phyloP scores from a whole-genome alignment of 495 filamentous ascomycete species.

The Wilcoxina mikolae region DNA sequence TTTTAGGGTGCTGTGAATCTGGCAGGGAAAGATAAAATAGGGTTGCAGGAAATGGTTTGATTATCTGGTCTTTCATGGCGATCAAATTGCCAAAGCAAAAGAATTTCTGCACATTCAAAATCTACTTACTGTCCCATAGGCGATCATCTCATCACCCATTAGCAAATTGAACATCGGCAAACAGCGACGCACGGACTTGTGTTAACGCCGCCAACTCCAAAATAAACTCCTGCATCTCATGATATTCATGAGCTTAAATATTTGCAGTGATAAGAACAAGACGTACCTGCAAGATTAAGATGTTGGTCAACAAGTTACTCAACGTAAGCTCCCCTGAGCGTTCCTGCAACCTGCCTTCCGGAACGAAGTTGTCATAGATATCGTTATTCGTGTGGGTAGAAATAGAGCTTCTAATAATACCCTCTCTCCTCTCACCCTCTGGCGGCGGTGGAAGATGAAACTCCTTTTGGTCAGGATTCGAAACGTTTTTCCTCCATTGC shows the following conservation, averaged over 20 bases:
- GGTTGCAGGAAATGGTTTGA: background rate
- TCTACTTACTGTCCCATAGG: too few species aligned
- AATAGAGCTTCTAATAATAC: constrained; percentile 12
- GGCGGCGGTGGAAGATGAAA: constrained; percentile 26
- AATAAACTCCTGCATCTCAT: constrained; percentile 61
- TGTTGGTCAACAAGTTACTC: constrained; percentile 74
- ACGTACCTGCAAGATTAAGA: constrained; percentile 45
- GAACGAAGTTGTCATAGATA: background rate
- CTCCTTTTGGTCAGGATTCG: constrained; percentile 21
- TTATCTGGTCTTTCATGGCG: too few species aligned
- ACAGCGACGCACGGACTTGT: constrained; percentile 70
- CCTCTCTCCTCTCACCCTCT: constrained; percentile 28
- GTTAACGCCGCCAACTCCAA: constrained; percentile 77
- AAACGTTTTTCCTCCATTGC: constrained; percentile 16
- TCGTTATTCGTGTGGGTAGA: background rate
- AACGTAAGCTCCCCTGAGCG: constrained; percentile 44
- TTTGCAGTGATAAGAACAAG: background rate
- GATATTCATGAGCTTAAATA: constrained; percentile 11
- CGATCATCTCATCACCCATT: constrained; percentile 3
- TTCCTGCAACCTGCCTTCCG: constrained; percentile 5
- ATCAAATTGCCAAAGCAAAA: background rate
- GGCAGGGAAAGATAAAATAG: background rate
- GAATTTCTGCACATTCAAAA: too few species aligned
- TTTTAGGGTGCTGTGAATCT: constrained; percentile 22
- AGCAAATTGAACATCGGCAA: constrained; percentile 66